Conservation (phyloP, 768 basidiomycete species). For the Boletus rubroflammeus region DNA sequence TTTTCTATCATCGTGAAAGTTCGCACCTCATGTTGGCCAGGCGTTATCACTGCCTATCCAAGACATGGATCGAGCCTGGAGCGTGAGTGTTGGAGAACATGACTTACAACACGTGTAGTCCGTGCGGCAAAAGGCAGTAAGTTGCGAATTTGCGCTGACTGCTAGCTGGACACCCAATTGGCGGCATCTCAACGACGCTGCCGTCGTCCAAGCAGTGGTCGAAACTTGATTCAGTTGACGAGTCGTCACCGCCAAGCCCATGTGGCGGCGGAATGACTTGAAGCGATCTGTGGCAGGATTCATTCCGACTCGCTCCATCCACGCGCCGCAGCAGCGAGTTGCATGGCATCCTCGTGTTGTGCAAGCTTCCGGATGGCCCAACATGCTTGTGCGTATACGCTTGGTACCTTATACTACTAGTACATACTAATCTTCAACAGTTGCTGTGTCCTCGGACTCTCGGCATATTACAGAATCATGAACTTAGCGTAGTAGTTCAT, state of each 20-base stretch:
- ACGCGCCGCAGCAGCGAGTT: not conserved
- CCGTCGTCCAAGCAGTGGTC: not conserved
- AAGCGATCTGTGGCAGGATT: not conserved
- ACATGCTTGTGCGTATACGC: not conserved
- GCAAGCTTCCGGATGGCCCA: not conserved
- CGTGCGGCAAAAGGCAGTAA: conserved; percentile 5
- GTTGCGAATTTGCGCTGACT: not conserved
- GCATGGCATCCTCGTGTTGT: conserved; percentile 5
- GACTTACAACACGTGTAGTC: conserved; percentile 24
- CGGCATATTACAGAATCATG: not conserved
- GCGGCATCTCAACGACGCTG: not conserved
- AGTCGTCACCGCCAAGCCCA: not conserved
- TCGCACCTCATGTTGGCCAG: conserved; percentile 31
- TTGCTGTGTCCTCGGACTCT: not conserved
- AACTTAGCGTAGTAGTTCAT: not conserved
- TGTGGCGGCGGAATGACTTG: not conserved
- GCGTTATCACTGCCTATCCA: conserved; percentile 31
- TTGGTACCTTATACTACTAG: not conserved
- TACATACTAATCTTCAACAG: not conserved
- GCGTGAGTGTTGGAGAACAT: conserved; percentile 11
- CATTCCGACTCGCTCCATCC: not conserved
- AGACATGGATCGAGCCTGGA: conserved; percentile 2
- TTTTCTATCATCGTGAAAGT: conserved; percentile 27
- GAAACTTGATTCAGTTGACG: not conserved
- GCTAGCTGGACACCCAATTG: not conserved